These are phyloP conservation scores for Pyricularia grisea DNA, from an alignment of 2,329 filamentous ascomycete species.

Conservation along the genomic window DNA sequence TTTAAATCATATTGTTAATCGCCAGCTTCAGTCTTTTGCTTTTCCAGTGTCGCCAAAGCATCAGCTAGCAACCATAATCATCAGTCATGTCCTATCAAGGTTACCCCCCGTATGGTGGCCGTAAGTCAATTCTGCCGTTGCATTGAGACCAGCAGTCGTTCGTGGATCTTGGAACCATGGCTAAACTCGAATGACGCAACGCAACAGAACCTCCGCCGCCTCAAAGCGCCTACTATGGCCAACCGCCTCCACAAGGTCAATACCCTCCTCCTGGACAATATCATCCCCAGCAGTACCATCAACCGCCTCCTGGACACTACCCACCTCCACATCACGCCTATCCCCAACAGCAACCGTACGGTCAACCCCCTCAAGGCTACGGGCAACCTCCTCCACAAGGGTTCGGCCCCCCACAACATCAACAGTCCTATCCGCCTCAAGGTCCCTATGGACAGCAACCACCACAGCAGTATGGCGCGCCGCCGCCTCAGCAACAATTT, in stretches of 20 bases:
- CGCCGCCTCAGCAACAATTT: constrained; percentile 17
- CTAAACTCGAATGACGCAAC: background rate
- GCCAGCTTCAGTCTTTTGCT: background rate
- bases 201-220: constrained; percentile 11
- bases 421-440: constrained; percentile 7
- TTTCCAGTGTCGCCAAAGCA: background rate
- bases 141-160: background rate
- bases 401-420: constrained; percentile 22
- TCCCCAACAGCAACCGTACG: constrained; percentile 13
- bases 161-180: background rate
- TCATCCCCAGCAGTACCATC: constrained; percentile 24
- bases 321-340: constrained; percentile 27
- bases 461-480: constrained; percentile 21
- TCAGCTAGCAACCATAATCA: background rate
- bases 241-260: constrained; percentile 14
- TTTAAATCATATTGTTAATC: background rate
- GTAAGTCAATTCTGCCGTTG: constrained; percentile 15
- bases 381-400: constrained; percentile 16
- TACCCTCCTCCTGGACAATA: constrained; percentile 15
- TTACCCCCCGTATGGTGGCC: constrained; percentile 24
- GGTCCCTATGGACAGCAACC: constrained; percentile 20
- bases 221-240: constrained; percentile 16
- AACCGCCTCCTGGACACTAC: constrained; percentile 22
- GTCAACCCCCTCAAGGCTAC: constrained; percentile 19
- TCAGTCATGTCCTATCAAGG: constrained; percentile 22